Base-by-base conservation (phyloP, 805 yeast species). In the Yarrowia alimentaria region DNA sequence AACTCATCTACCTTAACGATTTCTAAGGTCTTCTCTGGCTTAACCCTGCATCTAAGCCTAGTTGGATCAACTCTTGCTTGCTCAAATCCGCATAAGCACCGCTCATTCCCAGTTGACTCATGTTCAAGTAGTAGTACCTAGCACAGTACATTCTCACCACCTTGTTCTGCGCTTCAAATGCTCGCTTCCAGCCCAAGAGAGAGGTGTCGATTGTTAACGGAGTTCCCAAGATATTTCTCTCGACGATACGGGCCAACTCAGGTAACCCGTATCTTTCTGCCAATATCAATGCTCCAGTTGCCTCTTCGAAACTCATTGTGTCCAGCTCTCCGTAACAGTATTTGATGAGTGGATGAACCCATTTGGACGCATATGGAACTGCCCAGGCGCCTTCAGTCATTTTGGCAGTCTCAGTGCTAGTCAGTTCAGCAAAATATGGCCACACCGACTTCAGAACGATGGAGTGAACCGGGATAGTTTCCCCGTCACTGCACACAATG, bases 401-500 rank as follows among this genome's bases (percentile, higher is more conserved):
- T 24, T 37, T 37, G 17, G 43, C 43, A 2, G 43, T 13, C 18
- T 37, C 43, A 5, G 43, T 17, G 16, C 43, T 37, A 16, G 43
- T 37, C 30, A 37, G 21, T 14, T 37, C 17, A 6, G 43, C 43
- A 24, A 37, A 37, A 11, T 37, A 37, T 3, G 43, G 43, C 43
- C 43, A 37, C 4, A 37, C 43, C 3, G 43, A 37, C 22, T 37
- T 37, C 12, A 37, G 43, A 12, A 37, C 43, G 5, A 37, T 20
- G 3, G 43, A 37, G 9, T 37, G 43, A 6, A 37, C 43, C 8
- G 43, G 30, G 6, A 37, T 37, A 5, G 43, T 25, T 4, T 24
- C 43, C 17, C 43, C 43, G n/a, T 37, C 43, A 25, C 43, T 37
- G 43, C 43, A 37, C 43, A 37, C 43, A 12, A 37, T 37, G 30